Conservation (phyloP, 129 eudicot genomes). For the Heracleum sosnowskyi region DNA sequence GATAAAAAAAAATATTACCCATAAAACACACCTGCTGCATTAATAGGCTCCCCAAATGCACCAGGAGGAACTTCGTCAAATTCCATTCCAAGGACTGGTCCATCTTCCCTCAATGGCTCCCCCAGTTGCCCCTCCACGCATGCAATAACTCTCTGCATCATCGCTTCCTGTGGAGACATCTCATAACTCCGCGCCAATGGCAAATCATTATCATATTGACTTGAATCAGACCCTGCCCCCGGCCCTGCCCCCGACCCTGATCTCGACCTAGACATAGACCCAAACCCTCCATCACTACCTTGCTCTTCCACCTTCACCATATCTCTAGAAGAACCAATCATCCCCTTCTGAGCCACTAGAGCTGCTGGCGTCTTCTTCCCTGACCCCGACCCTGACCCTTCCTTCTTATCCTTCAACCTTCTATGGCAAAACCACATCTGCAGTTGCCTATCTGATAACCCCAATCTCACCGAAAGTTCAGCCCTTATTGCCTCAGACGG, state of each 20-base stretch:
- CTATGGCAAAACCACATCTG: conserved; percentile 99
- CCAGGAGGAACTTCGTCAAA: conserved; percentile 96
- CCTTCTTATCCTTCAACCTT: conserved; percentile 86
- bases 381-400: conserved; percentile 30
- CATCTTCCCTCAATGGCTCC: conserved; percentile 76
- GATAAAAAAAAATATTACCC: conserved; percentile 7
- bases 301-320: conserved; percentile 33
- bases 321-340: conserved; percentile 39
- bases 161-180: conserved; percentile 38
- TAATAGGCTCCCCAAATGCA: conserved; percentile 86
- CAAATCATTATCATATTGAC: conserved; percentile 28
- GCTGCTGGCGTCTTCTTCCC: conserved; percentile 29
- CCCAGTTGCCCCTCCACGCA: conserved; percentile 89
- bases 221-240: conserved; percentile 35
- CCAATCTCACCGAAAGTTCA: conserved; percentile 54
- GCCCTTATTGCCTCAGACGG: conserved; percentile 83
- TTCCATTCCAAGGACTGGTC: conserved; percentile 85
- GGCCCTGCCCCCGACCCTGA: conserved; percentile 37
- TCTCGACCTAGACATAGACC: conserved; percentile 39
- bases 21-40: conserved; percentile 25
- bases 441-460: conserved; percentile 74
- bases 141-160: conserved; percentile 56
- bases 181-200: conserved; percentile 41
- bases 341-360: conserved; percentile 17
- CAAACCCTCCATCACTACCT: conserved; percentile 32